Conservation (phyloP, 2,329 filamentous ascomycete genomes). For the Pseudogymnoascus sp. region DNA sequence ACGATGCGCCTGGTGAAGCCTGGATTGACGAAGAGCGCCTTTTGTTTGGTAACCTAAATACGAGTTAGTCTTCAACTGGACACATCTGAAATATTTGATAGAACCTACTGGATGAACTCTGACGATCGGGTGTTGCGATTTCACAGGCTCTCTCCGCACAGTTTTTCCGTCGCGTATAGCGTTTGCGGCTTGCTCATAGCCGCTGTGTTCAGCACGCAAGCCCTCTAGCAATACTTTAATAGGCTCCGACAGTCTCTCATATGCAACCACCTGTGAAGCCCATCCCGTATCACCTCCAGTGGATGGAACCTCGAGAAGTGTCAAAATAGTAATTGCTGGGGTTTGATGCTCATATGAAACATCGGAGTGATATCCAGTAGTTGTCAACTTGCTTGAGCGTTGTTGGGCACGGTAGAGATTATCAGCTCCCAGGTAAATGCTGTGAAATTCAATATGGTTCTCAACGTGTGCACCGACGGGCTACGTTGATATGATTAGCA, state of each 20-base stretch:
- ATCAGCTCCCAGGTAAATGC: constrained; percentile 40
- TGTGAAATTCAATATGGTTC: constrained; percentile 38
- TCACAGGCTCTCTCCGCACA: constrained; percentile 65
- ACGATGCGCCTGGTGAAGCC: constrained; percentile 73
- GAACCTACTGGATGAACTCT: constrained; percentile 60
- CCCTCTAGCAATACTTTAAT: constrained; percentile 74
- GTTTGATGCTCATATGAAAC: constrained; percentile 81
- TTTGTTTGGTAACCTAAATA: constrained; percentile 59
- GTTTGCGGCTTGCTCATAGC: constrained; percentile 66
- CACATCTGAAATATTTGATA: constrained; percentile 32
- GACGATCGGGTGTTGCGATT: constrained; percentile 66
- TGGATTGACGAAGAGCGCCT: constrained; percentile 71
- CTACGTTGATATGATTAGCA: constrained; percentile 19
- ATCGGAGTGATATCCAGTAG: constrained; percentile 79
- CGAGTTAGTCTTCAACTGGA: background rate
- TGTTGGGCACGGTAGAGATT: constrained; percentile 35
- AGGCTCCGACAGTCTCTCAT: constrained; percentile 65
- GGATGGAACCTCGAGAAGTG: constrained; percentile 67
- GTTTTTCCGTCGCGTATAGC: constrained; percentile 58
- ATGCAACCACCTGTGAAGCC: constrained; percentile 67
- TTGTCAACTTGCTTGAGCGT: constrained; percentile 44
- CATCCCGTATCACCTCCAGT: constrained; percentile 80
- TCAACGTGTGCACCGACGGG: constrained; percentile 38
- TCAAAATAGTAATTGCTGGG: constrained; percentile 79
- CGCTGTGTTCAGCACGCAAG: constrained; percentile 70